These are phyloP conservation scores for Alternaria metachromatica DNA, from an alignment of 2,329 filamentous ascomycete genomes.

Conservation along the genomic window DNA sequence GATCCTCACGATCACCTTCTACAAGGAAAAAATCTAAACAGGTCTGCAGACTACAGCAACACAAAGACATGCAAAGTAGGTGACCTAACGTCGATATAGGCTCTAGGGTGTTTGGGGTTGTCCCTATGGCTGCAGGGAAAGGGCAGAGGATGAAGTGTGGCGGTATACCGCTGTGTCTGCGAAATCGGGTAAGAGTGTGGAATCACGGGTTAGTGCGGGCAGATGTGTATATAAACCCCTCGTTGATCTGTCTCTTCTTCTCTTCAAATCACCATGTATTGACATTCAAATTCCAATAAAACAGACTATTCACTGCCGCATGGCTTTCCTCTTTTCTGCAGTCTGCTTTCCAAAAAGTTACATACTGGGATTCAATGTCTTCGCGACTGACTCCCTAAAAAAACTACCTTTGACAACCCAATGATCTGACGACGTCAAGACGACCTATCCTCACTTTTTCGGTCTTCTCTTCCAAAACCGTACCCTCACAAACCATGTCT, in stretches of 20 bases:
- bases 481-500: too few species aligned
- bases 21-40: not conserved
- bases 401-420: too few species aligned
- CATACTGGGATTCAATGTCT: too few species aligned
- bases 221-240: not conserved
- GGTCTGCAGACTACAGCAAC: not conserved
- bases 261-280: not conserved
- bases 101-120: not conserved
- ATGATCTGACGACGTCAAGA: too few species aligned
- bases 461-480: too few species aligned
- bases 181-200: not conserved
- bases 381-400: too few species aligned
- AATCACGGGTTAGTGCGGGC: not conserved
- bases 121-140: not conserved
- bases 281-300: too few species aligned
- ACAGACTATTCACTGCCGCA: too few species aligned
- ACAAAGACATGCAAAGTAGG: not conserved
- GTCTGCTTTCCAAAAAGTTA: not conserved
- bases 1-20: not conserved
- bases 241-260: not conserved
- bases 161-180: not conserved
- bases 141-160: not conserved
- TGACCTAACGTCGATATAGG: not conserved
- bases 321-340: not conserved
- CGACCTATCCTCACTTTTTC: too few species aligned